Conservation (phyloP, 78 protist species). For the Thecamonas trahens region DNA sequence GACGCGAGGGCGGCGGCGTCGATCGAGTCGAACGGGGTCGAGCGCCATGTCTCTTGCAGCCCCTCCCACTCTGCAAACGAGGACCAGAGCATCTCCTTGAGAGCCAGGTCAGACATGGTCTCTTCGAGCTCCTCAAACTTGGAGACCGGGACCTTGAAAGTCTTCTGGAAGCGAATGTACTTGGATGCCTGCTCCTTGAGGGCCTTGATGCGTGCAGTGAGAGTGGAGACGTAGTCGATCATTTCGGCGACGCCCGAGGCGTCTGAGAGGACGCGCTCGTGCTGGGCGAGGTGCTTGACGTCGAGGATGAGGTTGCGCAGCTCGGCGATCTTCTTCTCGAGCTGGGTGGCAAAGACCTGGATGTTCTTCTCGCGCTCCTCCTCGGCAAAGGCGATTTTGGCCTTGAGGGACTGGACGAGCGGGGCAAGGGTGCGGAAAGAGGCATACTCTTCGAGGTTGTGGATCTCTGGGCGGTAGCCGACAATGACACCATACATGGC, state of each 20-base stretch:
- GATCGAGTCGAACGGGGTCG: background rate
- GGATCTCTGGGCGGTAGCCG: background rate
- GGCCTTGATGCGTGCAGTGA: no score
- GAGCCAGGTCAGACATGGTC: background rate
- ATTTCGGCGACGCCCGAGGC: no score
- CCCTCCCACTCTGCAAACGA: constrained; percentile 15
- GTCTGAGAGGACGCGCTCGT: no score
- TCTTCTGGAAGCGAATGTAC: background rate
- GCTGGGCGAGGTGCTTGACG: background rate
- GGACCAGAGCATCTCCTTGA: constrained; percentile 22
- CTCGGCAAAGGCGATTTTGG: background rate
- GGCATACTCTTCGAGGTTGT: no score
- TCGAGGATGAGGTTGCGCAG: background rate
- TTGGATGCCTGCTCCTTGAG: background rate
- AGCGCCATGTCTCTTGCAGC: background rate
- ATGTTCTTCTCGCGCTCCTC: constrained; percentile 7
- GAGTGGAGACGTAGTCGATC: no score
- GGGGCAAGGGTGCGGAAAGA: no score
- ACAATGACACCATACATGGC: constrained; percentile 19
- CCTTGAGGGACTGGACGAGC: background rate
- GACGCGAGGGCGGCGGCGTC: background rate
- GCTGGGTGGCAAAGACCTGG: background rate
- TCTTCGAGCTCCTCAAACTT: constrained; percentile 5
- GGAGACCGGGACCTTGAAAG: background rate
- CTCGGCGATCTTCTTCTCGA: background rate